Percentiles rank a stretch among this genome's conserved stretches.
Conservation (phyloP, 106 monocot species). For the Allium fistulosum region DNA sequence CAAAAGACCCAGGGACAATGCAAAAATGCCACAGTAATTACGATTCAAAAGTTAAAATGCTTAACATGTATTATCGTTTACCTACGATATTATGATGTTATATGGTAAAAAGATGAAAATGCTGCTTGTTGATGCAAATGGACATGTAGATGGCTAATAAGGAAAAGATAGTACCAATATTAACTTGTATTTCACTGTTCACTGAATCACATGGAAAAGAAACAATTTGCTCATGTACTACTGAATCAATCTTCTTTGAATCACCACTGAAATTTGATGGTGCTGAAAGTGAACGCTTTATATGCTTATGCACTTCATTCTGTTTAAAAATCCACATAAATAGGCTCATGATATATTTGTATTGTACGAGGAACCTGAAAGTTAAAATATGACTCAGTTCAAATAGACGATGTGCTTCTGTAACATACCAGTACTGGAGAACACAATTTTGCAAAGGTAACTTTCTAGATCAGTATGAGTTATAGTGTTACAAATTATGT, state of each 20-base stretch:
- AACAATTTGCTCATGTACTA: not conserved
- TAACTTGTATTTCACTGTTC: slow-evolving; percentile 3
- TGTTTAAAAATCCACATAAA: slow-evolving; percentile 4
- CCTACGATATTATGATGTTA: not conserved
- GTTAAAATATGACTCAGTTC: not conserved
- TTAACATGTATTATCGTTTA: not conserved
- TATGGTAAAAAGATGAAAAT: not conserved
- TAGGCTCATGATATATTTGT: not conserved
- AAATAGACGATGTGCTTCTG: not conserved
- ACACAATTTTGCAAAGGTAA: not conserved
- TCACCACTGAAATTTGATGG: not conserved
- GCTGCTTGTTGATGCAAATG: not conserved
- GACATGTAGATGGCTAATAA: not conserved
- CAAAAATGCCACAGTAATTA: not conserved
- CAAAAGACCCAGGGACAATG: not conserved
- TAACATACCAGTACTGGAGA: not conserved
- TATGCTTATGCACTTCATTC: not conserved
- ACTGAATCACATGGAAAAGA: not conserved
- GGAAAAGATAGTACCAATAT: not conserved
- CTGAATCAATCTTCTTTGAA: not conserved
- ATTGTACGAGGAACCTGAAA: not conserved
- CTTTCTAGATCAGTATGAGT: not conserved
- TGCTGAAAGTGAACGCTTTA: slow-evolving; percentile 8
- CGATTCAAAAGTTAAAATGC: too few relatives aligned
- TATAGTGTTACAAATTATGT: too few relatives aligned